Conservation (phyloP, 208 protist genomes). For the Acanthamoeba lugdunensis region DNA sequence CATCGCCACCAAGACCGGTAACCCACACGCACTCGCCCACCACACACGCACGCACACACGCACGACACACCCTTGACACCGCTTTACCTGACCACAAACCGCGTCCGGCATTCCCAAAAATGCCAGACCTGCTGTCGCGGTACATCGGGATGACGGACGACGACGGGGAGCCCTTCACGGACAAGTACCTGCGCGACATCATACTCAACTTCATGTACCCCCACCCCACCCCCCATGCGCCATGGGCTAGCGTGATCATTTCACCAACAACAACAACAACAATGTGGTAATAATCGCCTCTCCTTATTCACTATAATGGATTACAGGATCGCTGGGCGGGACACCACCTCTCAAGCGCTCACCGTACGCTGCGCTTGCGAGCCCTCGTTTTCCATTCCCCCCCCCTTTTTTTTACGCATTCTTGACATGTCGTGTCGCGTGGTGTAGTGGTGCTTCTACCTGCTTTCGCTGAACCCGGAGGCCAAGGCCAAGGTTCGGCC, state of each 20-base stretch:
- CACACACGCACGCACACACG: too few relatives aligned
- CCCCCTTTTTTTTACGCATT: too few relatives aligned
- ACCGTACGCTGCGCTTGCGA: conserved; percentile 1
- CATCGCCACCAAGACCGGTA: neutral
- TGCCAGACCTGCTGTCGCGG: conserved; percentile 32
- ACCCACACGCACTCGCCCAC: too few relatives aligned
- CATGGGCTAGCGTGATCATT: neutral
- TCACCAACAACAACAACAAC: too few relatives aligned
- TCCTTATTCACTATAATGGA: too few relatives aligned
- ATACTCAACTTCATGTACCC: conserved; percentile 63
- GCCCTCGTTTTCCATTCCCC: too few relatives aligned
- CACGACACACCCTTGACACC: too few relatives aligned
- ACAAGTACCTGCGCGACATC: conserved; percentile 60
- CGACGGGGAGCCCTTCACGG: conserved; percentile 44
- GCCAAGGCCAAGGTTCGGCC: conserved; percentile 12
- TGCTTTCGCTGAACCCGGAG: neutral
- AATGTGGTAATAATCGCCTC: too few relatives aligned
- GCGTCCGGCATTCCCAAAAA: too few relatives aligned
- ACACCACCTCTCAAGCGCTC: conserved; percentile 57
- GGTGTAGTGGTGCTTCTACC: conserved; percentile 54
- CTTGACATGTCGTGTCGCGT: neutral
- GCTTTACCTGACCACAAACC: too few relatives aligned
- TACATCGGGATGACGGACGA: conserved; percentile 62
- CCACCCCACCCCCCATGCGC: neutral
- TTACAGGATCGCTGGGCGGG: conserved; percentile 49